phyloP scores from a whole-genome alignment of 495 filamentous ascomycete genomes.

The Neurospora sp. region DNA sequence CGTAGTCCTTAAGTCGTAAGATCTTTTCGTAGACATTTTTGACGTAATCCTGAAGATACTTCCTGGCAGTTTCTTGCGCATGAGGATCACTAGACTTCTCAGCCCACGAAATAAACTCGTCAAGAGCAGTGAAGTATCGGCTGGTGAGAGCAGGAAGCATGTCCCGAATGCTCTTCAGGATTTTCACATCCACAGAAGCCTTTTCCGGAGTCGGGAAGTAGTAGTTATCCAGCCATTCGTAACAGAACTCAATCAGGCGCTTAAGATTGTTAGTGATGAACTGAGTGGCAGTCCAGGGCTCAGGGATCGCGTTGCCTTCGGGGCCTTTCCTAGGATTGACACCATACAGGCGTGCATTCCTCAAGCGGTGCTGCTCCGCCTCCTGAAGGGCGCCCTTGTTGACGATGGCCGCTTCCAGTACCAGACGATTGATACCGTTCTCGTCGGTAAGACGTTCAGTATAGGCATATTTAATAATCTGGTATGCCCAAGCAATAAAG shows the following conservation, averaged over 20 bases:
- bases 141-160: slow-evolving; percentile 33
- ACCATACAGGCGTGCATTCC: slow-evolving; percentile 58
- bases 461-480: slow-evolving; percentile 58
- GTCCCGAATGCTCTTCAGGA: slow-evolving; percentile 27
- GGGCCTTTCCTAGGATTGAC: slow-evolving; percentile 50
- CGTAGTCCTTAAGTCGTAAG: slow-evolving; percentile 52
- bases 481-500: slow-evolving; percentile 64
- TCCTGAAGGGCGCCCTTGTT: slow-evolving; percentile 59
- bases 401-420: slow-evolving; percentile 75
- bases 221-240: slow-evolving; percentile 23
- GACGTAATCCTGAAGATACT: slow-evolving; percentile 24
- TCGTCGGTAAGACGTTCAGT: slow-evolving; percentile 42
- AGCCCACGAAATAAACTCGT: slow-evolving; percentile 32
- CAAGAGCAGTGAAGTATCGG: slow-evolving; percentile 34
- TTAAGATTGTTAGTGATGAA: slow-evolving; percentile 47
- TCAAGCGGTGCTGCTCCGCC: slow-evolving; percentile 62
- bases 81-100: slow-evolving; percentile 25
- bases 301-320: slow-evolving; percentile 60
- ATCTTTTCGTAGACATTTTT: slow-evolving; percentile 34
- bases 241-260: slow-evolving; percentile 42
- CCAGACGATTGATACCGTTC: slow-evolving; percentile 35
- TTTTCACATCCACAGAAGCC: slow-evolving; percentile 8
- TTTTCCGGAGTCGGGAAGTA: slow-evolving; percentile 2
- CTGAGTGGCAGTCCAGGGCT: slow-evolving; percentile 70
- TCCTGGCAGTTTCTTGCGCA: slow-evolving; percentile 23